Conservation (phyloP, 768 basidiomycete species). For the Naganishia friedmannii region DNA sequence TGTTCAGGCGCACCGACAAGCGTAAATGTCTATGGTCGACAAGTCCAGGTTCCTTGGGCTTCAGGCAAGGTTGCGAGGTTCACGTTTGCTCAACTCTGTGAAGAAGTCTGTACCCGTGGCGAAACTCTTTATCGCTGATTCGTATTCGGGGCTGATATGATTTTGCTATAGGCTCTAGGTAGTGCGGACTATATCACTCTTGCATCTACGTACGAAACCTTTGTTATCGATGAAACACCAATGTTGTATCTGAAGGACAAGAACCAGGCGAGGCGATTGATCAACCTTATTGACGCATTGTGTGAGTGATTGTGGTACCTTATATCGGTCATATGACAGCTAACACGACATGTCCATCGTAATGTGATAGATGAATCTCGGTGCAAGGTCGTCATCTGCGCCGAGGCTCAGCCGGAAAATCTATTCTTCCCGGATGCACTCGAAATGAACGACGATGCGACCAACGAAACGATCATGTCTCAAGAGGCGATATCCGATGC, state of each 20-base stretch:
- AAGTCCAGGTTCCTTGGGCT: constrained; percentile 56
- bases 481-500: constrained; percentile 60
- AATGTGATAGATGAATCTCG: constrained; percentile 41
- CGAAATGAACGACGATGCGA: constrained; percentile 38
- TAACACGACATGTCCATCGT: not conserved
- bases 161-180: constrained; percentile 54
- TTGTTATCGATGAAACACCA: constrained; percentile 59
- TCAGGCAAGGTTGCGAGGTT: constrained; percentile 55
- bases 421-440: constrained; percentile 63
- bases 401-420: constrained; percentile 49
- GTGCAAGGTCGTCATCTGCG: constrained; percentile 46
- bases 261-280: constrained; percentile 63
- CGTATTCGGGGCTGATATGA: constrained; percentile 31
- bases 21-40: constrained; percentile 59
- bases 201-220: constrained; percentile 57
- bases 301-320: constrained; percentile 53
- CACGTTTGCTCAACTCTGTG: constrained; percentile 59
- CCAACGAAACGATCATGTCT: constrained; percentile 48
- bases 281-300: constrained; percentile 63
- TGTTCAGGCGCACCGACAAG: constrained; percentile 33
- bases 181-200: constrained; percentile 63
- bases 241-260: constrained; percentile 58
- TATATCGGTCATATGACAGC: not conserved
- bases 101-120: constrained; percentile 57
- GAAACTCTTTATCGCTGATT: not conserved